Conservation (phyloP, 768 basidiomycete genomes). For the Termitomyces sp. region DNA sequence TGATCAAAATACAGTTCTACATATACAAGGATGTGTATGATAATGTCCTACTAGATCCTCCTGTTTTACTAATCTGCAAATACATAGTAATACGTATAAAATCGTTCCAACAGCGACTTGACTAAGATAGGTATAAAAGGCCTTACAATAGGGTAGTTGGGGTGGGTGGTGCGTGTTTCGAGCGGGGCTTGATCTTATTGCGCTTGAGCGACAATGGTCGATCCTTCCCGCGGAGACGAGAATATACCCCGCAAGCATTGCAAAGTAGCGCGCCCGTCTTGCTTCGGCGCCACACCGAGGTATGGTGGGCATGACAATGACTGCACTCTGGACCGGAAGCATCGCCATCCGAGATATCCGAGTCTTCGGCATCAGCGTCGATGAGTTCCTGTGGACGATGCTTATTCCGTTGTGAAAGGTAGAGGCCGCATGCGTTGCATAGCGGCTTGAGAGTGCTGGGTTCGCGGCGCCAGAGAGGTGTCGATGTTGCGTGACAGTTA, state of each 20-base stretch:
- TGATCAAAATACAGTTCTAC: not conserved
- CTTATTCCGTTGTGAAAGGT: conserved; percentile 40
- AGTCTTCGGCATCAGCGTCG: conserved; percentile 39
- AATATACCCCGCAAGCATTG: conserved; percentile 47
- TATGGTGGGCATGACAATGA: conserved; percentile 43
- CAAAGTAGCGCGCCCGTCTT: conserved; percentile 45
- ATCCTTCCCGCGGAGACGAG: conserved; percentile 39
- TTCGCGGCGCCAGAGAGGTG: conserved; percentile 44
- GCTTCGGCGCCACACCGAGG: conserved; percentile 45
- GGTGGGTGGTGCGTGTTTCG: conserved; percentile 31
- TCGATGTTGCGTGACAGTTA: conserved; percentile 40
- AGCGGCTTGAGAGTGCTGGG: conserved; percentile 37
- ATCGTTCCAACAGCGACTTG: not conserved
- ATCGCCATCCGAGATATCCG: conserved; percentile 33
- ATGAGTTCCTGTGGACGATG: conserved; percentile 44
- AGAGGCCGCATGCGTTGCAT: conserved; percentile 44
- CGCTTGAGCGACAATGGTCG: conserved; percentile 38
- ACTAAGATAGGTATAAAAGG: too few relatives aligned
- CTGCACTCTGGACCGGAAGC: conserved; percentile 40
- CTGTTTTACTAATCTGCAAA: not conserved
- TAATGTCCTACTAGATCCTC: not conserved
- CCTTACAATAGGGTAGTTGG: not conserved
- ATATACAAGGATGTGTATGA: not conserved
- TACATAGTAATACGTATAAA: not conserved
- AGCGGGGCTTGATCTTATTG: conserved; percentile 43